Evolutionary conservation across 179 eudicot genomes (phyloP), one percentile per base, ranked within the genome.

Genomic region (Actinidia chinensis): DNA sequence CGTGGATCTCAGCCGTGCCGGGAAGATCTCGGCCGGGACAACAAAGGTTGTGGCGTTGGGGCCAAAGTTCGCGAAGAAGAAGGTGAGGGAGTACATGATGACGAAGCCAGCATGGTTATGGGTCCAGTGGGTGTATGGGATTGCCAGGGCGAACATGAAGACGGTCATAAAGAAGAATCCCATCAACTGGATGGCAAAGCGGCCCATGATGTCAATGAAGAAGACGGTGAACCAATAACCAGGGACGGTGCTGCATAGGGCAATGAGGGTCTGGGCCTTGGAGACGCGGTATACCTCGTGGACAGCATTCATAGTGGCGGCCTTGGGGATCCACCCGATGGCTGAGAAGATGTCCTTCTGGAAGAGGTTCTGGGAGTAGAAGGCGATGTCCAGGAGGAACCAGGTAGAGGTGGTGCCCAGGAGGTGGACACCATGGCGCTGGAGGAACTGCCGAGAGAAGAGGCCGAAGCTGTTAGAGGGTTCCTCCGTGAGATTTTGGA

Each of bases 181-280:
- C 69, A 78, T 76, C 23, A 83, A 15, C 14, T 85, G 86, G 22
- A 85, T 80, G 0, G 69, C 43, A 23, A 80, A 78, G 0, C 86
- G 51, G 2, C 88, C 86, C 1, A 83, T 78, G 20, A 20, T 72
- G 23, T 83, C 88, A 22, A 85, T 85, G 15, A 83, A 48, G 0
- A 76, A 78, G 5, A 85, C 88, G 7, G 88, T 85, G 60, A 85
- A 83, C 88, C 88, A 85, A 47, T 85, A 85, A 1, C 88, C 88
- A 1, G 88, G 88, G 33, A 85, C 86, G 0, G 88, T 83, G 28
- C 88, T 83, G 85, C 84, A 85, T 9, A 85, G 82, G 63, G 88
- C 86, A 18, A 85, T 83, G 0, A 85, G 88, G 3, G 88, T 83
- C 60, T 85, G 88, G 17, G 88, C 88, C 63, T 76, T 83, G 0